A percentile compares a stretch with the other conserved stretches of the same genome.
Conservation (phyloP, 495 filamentous ascomycete genomes). For the Mycothermus thermophilus region DNA sequence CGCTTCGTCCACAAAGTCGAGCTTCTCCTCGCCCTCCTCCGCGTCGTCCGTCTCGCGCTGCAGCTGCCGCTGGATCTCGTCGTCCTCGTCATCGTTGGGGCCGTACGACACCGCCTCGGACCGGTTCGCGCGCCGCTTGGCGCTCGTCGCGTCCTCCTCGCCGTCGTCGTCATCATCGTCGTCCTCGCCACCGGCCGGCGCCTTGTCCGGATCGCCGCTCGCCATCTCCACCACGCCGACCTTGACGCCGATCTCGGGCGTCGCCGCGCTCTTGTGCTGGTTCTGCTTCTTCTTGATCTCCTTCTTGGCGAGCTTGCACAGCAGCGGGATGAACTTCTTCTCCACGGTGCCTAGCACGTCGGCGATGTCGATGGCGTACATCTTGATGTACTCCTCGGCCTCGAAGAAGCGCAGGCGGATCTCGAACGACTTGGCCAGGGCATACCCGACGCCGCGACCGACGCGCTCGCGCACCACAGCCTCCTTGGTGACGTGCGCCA, state of each 20-base stretch:
- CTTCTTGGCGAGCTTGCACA: slow-evolving; percentile 52
- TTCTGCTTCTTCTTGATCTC: slow-evolving; percentile 68
- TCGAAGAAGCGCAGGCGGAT: slow-evolving; percentile 76
- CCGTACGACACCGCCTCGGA: slow-evolving; percentile 76
- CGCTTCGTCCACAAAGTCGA: slow-evolving; percentile 41
- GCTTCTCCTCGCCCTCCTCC: slow-evolving; percentile 33
- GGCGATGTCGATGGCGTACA: slow-evolving; percentile 65
- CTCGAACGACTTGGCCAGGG: slow-evolving; percentile 69
- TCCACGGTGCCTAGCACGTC: slow-evolving; percentile 75
- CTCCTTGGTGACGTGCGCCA: slow-evolving; percentile 76
- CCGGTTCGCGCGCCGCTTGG: slow-evolving; percentile 59
- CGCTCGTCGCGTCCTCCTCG: slow-evolving; percentile 74
- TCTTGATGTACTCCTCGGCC: slow-evolving; percentile 60
- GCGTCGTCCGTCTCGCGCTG: slow-evolving; percentile 40
- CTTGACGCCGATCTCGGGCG: slow-evolving; percentile 70
- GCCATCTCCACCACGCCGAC: slow-evolving; percentile 54
- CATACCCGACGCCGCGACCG: slow-evolving; percentile 47
- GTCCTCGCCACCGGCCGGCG: slow-evolving; percentile 34
- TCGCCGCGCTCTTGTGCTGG: slow-evolving; percentile 50
- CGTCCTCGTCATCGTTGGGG: slow-evolving; percentile 82
- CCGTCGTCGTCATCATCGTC: slow-evolving; percentile 61
- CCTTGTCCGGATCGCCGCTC: slow-evolving; percentile 22
- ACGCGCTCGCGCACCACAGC: slow-evolving; percentile 65
- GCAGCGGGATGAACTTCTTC: slow-evolving; percentile 54
- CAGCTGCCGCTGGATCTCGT: slow-evolving; percentile 48